These are phyloP conservation scores for Ormosia semicastrata DNA, from an alignment of 306 rosid species.

Conservation along the genomic window DNA sequence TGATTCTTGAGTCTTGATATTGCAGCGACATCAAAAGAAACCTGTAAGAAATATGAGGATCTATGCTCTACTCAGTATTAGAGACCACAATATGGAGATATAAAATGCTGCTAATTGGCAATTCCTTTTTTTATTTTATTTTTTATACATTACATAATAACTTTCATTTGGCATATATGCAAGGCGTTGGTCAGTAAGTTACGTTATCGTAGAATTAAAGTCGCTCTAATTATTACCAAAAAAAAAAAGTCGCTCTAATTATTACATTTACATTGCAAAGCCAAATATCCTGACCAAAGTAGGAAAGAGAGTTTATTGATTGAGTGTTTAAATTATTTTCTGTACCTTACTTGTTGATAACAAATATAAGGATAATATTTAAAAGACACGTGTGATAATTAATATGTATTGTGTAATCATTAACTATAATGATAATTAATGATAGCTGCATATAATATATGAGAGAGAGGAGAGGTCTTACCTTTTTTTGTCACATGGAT, in stretches of 20 bases:
- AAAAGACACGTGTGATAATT: constrained; percentile 2
- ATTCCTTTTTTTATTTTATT: no score
- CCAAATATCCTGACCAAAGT: constrained; percentile 16
- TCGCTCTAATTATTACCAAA: neutral
- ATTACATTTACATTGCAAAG: neutral
- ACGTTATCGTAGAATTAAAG: constrained; percentile 4
- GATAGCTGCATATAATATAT: constrained; percentile 2
- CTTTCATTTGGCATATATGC: neutral
- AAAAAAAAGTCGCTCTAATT: no score
- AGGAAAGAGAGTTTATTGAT: neutral
- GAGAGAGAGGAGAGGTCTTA: neutral
- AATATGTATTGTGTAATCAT: constrained; percentile 19
- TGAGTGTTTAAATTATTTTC: constrained; percentile 12
- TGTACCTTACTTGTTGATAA: constrained; percentile 15
- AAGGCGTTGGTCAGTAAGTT: neutral
- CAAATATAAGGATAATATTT: constrained; percentile 10
- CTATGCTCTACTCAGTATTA: no score
- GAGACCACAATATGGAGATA: no score
- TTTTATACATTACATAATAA: neutral
- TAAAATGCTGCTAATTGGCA: neutral
- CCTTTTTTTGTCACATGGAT: neutral
- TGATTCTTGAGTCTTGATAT: neutral
- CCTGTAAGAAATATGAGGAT: neutral
- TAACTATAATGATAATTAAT: neutral
- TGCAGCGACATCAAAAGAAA: neutral